Conservation (phyloP, 2,329 filamentous ascomycete species). For the Aspergillus proliferans region DNA sequence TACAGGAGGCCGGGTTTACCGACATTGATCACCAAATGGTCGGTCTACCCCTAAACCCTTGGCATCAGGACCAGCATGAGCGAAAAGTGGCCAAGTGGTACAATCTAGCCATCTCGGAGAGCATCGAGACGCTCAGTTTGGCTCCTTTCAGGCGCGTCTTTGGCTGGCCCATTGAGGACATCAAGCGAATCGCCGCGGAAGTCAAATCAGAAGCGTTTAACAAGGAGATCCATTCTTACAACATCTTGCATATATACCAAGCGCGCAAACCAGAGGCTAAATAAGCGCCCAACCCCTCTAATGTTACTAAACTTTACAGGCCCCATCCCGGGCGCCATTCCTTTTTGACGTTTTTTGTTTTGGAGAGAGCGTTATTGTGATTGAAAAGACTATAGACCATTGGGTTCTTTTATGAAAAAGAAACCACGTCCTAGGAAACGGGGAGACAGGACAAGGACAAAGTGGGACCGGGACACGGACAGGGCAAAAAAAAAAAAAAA, state of each 20-base stretch:
- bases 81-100: conserved; percentile 75
- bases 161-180: conserved; percentile 55
- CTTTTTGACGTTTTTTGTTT: no score
- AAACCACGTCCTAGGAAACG: background rate
- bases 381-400: no score
- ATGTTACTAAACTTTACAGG: no score
- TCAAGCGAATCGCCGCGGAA: conserved; percentile 55
- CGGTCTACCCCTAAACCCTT: conserved; percentile 66
- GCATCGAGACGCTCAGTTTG: conserved; percentile 66
- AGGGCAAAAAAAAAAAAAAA: background rate
- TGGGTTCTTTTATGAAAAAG: background rate
- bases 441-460: background rate
- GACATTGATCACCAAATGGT: conserved; percentile 68
- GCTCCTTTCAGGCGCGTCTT: conserved; percentile 64
- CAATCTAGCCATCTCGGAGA: conserved; percentile 68
- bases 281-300: background rate
- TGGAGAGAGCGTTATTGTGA: no score
- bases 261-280: conserved; percentile 30
- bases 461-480: background rate
- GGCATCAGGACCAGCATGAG: conserved; percentile 58
- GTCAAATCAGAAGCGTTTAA: conserved; percentile 65
- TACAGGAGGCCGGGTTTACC: conserved; percentile 69
- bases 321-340: no score
- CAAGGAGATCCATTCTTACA: conserved; percentile 64
- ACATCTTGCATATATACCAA: conserved; percentile 44